Percentiles rank a stretch among this genome's conserved stretches.
Conservation (phyloP, 2,329 filamentous ascomycete genomes). For the Emmonsiellopsis sp. region DNA sequence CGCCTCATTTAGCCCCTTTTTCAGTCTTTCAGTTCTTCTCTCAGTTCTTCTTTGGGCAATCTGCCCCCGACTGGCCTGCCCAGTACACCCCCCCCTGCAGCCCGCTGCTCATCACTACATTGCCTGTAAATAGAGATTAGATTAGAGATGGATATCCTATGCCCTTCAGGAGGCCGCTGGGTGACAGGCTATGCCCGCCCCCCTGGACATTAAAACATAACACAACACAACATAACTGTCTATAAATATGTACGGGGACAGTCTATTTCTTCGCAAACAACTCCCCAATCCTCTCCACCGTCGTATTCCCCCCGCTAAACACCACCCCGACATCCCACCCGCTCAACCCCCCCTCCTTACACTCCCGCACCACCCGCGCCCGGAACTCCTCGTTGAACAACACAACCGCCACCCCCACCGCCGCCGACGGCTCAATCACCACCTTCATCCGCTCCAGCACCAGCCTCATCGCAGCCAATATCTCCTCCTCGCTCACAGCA, state of each 20-base stretch:
- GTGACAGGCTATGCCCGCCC: no score
- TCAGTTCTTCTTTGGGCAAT: no score
- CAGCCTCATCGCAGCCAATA: slow-evolving; percentile 63
- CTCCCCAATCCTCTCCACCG: slow-evolving; percentile 50
- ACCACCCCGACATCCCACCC: slow-evolving; percentile 64
- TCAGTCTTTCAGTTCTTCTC: no score
- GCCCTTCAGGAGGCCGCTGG: no score
- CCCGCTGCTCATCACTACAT: no score
- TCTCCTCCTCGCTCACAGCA: slow-evolving; percentile 72
- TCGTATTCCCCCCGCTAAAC: slow-evolving; percentile 57
- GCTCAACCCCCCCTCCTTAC: slow-evolving; percentile 58
- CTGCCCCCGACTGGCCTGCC: no score
- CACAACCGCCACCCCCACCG: slow-evolving; percentile 72
- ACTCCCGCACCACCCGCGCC: slow-evolving; percentile 52
- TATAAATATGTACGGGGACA: background rate
- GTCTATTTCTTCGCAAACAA: slow-evolving; percentile 34
- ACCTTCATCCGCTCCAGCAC: slow-evolving; percentile 84
- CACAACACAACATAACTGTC: background rate
- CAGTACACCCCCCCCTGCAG: no score
- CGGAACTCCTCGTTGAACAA: slow-evolving; percentile 82
- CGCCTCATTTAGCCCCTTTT: no score
- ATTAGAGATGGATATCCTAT: no score
- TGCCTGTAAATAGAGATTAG: no score
- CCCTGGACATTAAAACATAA: no score
- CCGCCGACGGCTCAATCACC: slow-evolving; percentile 79